These are phyloP conservation scores for Juncus inflexus DNA, from an alignment of 176 grass and related monocot genomes.

Conservation along the genomic window DNA sequence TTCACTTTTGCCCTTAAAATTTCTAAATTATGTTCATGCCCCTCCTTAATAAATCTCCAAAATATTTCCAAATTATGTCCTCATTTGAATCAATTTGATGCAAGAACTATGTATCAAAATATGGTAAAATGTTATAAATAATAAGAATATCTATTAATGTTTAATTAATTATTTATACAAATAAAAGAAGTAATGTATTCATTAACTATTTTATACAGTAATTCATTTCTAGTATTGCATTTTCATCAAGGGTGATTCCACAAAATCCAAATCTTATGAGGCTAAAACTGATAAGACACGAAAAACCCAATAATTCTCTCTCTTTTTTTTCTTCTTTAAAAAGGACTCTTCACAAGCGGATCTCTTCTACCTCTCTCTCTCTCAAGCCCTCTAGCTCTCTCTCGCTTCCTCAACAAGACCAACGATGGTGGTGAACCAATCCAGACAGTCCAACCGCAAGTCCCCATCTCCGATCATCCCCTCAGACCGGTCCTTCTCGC, in stretches of 20 bases:
- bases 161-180: no score
- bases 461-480: conserved; percentile 16
- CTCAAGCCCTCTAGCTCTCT: conserved; percentile 1
- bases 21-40: no score
- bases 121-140: no score
- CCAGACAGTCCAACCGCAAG: not conserved
- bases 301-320: not conserved
- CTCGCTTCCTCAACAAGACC: not conserved
- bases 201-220: no score
- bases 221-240: no score
- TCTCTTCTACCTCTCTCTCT: not conserved
- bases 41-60: not conserved
- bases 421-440: conserved; percentile 26
- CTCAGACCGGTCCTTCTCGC: conserved; percentile 2
- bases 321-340: not conserved
- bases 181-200: no score
- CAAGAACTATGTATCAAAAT: no score
- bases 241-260: not conserved
- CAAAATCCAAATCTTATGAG: not conserved
- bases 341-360: not conserved
- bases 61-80: no score
- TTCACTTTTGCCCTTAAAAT: not conserved
- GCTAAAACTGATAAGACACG: not conserved
- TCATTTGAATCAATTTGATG: no score
- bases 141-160: no score